These are phyloP conservation scores for Trametes hirsuta DNA, from an alignment of 1,284 basidiomycete species.

Conservation along the genomic window DNA sequence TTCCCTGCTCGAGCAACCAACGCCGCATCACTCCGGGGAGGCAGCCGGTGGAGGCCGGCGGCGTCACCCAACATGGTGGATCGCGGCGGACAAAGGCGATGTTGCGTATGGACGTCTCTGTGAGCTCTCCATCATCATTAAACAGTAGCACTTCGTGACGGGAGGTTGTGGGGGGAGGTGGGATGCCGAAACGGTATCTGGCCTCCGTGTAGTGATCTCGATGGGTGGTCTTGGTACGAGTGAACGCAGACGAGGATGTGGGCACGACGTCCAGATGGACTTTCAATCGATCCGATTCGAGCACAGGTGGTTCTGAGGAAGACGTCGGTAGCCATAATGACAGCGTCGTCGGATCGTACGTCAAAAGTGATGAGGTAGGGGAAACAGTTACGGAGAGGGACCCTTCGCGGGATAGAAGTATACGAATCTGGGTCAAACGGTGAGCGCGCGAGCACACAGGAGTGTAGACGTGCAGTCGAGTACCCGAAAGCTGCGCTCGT, in stretches of 20 bases:
- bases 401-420: constrained; percentile 53
- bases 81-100: constrained; percentile 54
- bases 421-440: constrained; percentile 51
- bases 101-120: constrained; percentile 71
- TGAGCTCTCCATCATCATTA: constrained; percentile 52
- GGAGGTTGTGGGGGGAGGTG: constrained; percentile 35
- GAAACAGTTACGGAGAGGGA: constrained; percentile 46
- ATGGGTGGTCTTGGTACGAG: constrained; percentile 69
- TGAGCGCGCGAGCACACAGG: background rate
- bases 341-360: constrained; percentile 38
- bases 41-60: constrained; percentile 59
- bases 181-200: constrained; percentile 53
- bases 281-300: constrained; percentile 32
- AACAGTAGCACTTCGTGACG: constrained; percentile 64
- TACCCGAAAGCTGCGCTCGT: constrained; percentile 5
- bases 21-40: constrained; percentile 69
- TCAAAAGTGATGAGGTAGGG: constrained; percentile 40
- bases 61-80: constrained; percentile 63
- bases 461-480: background rate
- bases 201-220: constrained; percentile 63
- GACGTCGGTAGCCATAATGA: constrained; percentile 23
- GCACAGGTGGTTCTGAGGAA: constrained; percentile 1
- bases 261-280: constrained; percentile 57
- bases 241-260: constrained; percentile 58
- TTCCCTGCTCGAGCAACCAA: constrained; percentile 63